A percentile compares a stretch with the other conserved stretches of the same genome.
Conservation (phyloP, 306 rosid genomes). For the Comarum palustre region DNA sequence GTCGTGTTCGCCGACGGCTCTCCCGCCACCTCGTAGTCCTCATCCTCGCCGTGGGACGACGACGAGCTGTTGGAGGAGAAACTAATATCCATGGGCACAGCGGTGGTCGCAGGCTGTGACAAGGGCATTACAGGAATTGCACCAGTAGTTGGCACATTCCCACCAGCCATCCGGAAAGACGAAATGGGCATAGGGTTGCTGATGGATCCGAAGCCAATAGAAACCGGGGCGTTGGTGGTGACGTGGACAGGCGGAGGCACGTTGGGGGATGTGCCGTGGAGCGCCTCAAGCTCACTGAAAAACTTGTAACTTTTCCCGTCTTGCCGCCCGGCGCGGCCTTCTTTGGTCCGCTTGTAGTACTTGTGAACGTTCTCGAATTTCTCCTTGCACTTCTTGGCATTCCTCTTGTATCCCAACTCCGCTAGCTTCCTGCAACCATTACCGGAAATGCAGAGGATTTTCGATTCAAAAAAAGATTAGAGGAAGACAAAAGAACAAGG, state of each 20-base stretch:
- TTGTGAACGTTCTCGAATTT: constrained; percentile 50
- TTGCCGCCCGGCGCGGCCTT: constrained; percentile 50
- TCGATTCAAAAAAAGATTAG: background rate
- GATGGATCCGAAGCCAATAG: constrained; percentile 24
- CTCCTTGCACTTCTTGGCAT: constrained; percentile 50
- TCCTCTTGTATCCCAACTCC: constrained; percentile 39
- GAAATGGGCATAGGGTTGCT: constrained; percentile 43
- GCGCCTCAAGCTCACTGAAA: constrained; percentile 48
- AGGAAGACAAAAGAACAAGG: background rate
- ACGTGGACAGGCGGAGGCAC: constrained; percentile 10
- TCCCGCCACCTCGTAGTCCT: constrained; percentile 27
- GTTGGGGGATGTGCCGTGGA: constrained; percentile 29
- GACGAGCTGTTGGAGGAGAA: constrained; percentile 45
- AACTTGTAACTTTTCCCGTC: constrained; percentile 53
- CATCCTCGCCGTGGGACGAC: constrained; percentile 25
- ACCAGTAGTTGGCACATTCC: background rate
- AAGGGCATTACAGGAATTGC: constrained; percentile 15
- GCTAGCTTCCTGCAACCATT: constrained; percentile 37
- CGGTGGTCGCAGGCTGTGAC: background rate
- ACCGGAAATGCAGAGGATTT: background rate
- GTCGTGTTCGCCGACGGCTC: constrained; percentile 31
- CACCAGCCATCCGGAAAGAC: constrained; percentile 16
- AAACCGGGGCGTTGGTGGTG: background rate
- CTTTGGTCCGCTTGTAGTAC: constrained; percentile 48
- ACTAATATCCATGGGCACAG: constrained; percentile 16